phyloP scores from a whole-genome alignment of 306 rosid genomes.

The Castanopsis chinensis region DNA sequence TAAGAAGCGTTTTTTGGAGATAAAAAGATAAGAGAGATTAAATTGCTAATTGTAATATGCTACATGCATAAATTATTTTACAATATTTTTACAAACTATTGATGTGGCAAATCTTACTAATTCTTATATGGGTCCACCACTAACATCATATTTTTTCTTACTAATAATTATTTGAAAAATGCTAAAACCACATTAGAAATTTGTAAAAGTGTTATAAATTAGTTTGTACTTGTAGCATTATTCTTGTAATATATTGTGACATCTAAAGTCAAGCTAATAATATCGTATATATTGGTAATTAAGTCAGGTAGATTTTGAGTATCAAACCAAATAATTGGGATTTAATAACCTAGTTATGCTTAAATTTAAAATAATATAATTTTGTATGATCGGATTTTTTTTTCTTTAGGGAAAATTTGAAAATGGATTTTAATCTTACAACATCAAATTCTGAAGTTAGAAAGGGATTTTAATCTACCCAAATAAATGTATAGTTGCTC shows the following conservation, averaged over 20 bases:
- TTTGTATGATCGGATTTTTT: slow-evolving; percentile 1
- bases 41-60: neutral
- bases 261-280: too few relatives aligned
- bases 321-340: neutral
- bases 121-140: too few relatives aligned
- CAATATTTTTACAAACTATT: too few relatives aligned
- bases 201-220: too few relatives aligned
- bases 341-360: neutral
- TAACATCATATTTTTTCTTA: too few relatives aligned
- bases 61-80: too few relatives aligned
- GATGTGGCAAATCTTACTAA: too few relatives aligned
- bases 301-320: neutral
- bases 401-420: neutral
- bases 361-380: slow-evolving; percentile 15
- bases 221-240: too few relatives aligned
- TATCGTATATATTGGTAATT: neutral
- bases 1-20: neutral
- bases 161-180: too few relatives aligned
- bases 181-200: too few relatives aligned
- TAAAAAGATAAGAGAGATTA: neutral
- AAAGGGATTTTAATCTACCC: neutral
- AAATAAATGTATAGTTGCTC: too few relatives aligned
- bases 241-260: too few relatives aligned
- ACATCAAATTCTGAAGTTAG: neutral
- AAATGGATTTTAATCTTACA: neutral